phyloP scores from a whole-genome alignment of 78 protist species.

The Planoprotostelium fungivorum region DNA sequence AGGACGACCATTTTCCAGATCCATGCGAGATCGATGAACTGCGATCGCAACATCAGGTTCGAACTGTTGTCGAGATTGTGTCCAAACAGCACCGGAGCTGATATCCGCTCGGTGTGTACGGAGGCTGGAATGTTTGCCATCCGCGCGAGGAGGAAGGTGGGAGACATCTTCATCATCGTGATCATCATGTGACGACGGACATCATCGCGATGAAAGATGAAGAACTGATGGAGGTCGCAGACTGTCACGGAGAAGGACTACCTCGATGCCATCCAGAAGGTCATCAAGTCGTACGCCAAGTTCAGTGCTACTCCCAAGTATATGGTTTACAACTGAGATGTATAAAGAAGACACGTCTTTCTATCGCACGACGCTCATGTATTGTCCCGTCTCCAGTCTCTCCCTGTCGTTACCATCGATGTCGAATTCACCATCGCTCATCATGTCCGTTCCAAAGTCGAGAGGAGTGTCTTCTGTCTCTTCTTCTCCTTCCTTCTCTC shows the following conservation, averaged over 20 bases:
- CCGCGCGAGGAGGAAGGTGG: constrained; percentile 79
- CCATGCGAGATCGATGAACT: constrained; percentile 84
- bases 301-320: constrained; percentile 98
- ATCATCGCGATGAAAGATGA: not conserved
- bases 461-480: not conserved
- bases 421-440: not conserved
- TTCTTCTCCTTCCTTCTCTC: no score
- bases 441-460: not conserved
- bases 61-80: constrained; percentile 98
- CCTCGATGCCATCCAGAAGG: constrained; percentile 98
- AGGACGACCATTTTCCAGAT: constrained; percentile 91
- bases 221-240: constrained; percentile 12
- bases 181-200: not conserved
- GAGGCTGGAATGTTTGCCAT: constrained; percentile 91
- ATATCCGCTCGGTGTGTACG: constrained; percentile 78
- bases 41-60: constrained; percentile 93
- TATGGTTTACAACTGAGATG: constrained; percentile 96
- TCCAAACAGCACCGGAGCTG: constrained; percentile 96
- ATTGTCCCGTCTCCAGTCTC: not conserved
- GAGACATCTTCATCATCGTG: no score
- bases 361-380: not conserved
- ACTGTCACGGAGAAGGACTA: constrained; percentile 96
- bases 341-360: constrained; percentile 7
- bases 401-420: not conserved
- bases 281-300: constrained; percentile 97